phyloP scores from a whole-genome alignment of 805 yeast species.

The Metahyphopichia silvanorum region DNA sequence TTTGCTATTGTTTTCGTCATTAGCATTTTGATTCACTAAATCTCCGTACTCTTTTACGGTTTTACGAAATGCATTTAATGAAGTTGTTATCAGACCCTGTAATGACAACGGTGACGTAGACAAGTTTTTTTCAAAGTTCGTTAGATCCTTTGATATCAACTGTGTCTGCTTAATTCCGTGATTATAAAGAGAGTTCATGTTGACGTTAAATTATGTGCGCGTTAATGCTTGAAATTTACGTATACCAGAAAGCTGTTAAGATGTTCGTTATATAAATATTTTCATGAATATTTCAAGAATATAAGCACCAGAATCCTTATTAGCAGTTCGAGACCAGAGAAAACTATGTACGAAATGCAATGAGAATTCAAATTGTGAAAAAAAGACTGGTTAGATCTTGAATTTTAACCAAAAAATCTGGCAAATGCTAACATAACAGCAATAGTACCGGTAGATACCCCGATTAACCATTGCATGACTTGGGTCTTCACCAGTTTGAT shows the following conservation, averaged over 20 bases:
- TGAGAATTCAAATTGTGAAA: not conserved
- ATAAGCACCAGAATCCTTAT: too few species aligned
- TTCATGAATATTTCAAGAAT: too few species aligned
- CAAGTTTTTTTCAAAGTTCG: constrained; percentile 61
- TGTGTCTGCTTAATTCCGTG: constrained; percentile 87
- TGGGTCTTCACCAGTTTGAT: constrained; percentile 94
- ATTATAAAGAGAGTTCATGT: constrained; percentile 78
- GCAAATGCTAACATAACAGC: constrained; percentile 92
- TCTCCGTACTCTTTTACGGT: constrained; percentile 69
- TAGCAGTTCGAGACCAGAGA: too few species aligned
- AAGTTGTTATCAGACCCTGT: constrained; percentile 76
- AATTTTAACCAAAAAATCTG: constrained; percentile 59
- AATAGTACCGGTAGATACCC: constrained; percentile 97
- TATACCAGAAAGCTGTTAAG: too few species aligned
- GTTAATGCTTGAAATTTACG: not conserved
- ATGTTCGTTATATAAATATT: too few species aligned
- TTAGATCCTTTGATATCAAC: constrained; percentile 65
- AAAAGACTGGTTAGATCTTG: not conserved
- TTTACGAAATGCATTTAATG: constrained; percentile 69
- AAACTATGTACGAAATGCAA: too few species aligned
- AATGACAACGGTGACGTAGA: constrained; percentile 70
- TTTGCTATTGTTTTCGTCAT: constrained; percentile 55
- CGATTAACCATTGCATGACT: constrained; percentile 97
- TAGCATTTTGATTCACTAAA: constrained; percentile 56
- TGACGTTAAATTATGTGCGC: too few species aligned